Evolutionary conservation across 2,329 filamentous ascomycete genomes (phyloP).

Genomic region (Fusarium subglutinans): DNA sequence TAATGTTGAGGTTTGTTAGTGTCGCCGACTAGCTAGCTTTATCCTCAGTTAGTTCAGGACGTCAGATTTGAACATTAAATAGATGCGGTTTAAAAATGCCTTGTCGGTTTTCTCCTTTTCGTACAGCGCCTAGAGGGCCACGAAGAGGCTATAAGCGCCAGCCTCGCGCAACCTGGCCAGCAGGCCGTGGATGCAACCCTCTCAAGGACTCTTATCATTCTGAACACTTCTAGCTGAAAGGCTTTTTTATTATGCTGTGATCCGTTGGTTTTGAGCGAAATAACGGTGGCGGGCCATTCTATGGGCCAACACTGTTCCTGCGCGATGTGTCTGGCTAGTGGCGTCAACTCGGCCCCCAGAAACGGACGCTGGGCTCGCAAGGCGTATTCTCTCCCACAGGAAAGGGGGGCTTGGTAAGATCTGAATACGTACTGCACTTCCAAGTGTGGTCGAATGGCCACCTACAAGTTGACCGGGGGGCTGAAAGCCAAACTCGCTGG

Average conservation of each 20-base stretch:
- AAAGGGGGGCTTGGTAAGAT: too few relatives aligned
- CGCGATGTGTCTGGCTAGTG: background rate
- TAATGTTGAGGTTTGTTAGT: background rate
- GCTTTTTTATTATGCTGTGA: background rate
- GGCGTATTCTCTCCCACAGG: background rate
- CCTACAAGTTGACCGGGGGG: background rate
- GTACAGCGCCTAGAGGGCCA: background rate
- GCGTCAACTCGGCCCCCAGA: background rate
- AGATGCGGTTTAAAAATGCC: background rate
- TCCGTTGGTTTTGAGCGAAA: background rate
- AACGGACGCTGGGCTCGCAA: background rate
- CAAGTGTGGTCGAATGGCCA: background rate
- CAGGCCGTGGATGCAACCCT: background rate
- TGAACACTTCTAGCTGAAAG: fast-evolving
- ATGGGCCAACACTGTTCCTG: background rate
- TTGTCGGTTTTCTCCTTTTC: background rate
- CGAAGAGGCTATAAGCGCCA: background rate
- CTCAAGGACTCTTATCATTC: background rate
- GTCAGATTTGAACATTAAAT: fast-evolving
- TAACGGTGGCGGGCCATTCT: background rate
- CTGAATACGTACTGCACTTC: too few relatives aligned
- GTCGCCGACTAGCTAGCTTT: too few relatives aligned
- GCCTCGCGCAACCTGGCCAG: fast-evolving
- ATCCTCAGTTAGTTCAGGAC: fast-evolving
- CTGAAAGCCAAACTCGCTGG: background rate